Conservation (phyloP, 192 early-diverging fungal species). For the Geosiphon pyriformis region DNA sequence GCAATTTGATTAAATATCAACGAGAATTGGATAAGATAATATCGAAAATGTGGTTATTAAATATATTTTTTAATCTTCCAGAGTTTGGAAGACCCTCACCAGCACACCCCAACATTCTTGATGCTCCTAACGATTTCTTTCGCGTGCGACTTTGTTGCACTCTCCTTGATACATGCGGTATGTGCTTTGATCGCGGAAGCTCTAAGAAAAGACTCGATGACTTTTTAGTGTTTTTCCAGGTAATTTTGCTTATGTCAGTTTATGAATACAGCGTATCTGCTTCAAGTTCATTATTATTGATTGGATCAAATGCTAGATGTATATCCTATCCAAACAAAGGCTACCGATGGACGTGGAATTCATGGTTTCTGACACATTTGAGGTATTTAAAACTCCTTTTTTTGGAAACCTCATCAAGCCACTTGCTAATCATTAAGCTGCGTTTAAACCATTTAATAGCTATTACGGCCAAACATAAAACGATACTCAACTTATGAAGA, state of each 20-base stretch:
- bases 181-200: slow-evolving; percentile 67
- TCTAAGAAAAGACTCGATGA: slow-evolving; percentile 62
- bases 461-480: slow-evolving; percentile 55
- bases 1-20: background rate
- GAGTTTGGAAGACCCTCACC: slow-evolving; percentile 49
- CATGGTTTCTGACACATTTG: slow-evolving; percentile 74
- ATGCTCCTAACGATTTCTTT: slow-evolving; percentile 87
- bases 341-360: slow-evolving; percentile 88
- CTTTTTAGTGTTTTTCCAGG: slow-evolving; percentile 80
- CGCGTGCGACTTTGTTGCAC: slow-evolving; percentile 82
- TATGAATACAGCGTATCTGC: too few species aligned
- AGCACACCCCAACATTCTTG: slow-evolving; percentile 57
- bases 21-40: background rate
- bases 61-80: slow-evolving; percentile 12
- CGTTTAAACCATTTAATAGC: slow-evolving; percentile 16
- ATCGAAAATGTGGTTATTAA: background rate
- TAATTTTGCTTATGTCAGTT: slow-evolving; percentile 31
- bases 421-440: too few species aligned
- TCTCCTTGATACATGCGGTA: slow-evolving; percentile 82
- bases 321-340: slow-evolving; percentile 75
- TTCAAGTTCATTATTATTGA: too few species aligned
- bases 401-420: too few species aligned
- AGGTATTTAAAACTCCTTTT: slow-evolving; percentile 33
- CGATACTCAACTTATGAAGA: slow-evolving; percentile 73
- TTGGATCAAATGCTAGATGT: too few species aligned